phyloP scores from a whole-genome alignment of 2,329 filamentous ascomycete species.

The Hirsutella minnesotensis region DNA sequence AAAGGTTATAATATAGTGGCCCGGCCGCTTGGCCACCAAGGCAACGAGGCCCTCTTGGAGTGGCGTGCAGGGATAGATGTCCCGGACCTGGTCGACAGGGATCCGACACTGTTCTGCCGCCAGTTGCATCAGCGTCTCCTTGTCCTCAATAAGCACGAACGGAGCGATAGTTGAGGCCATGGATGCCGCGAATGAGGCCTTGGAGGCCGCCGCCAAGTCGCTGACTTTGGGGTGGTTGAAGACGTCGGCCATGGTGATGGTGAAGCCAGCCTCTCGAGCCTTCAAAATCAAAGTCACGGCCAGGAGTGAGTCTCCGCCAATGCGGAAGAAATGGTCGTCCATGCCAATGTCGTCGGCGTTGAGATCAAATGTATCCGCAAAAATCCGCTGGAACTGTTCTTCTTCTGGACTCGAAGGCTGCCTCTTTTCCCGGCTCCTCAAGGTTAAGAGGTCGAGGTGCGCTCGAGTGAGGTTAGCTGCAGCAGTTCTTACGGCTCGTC shows the following conservation, averaged over 20 bases:
- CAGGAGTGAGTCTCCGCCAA: background rate
- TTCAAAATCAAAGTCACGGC: background rate
- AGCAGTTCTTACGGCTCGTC: too few relatives aligned
- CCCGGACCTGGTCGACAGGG: background rate
- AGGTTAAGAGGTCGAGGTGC: too few relatives aligned
- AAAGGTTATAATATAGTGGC: conserved; percentile 39
- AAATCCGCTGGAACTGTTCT: background rate
- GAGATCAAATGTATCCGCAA: background rate
- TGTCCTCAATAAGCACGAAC: background rate
- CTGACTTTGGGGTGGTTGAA: too few relatives aligned
- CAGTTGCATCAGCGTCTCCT: background rate
- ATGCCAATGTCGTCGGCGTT: too few relatives aligned
- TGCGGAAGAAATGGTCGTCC: background rate
- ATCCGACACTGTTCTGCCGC: background rate
- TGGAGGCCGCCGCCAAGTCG: background rate
- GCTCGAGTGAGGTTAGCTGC: too few relatives aligned
- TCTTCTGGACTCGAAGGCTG: too few relatives aligned
- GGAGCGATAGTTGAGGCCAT: background rate
- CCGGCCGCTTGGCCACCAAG: conserved; percentile 35
- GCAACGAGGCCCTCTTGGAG: conserved; percentile 27
- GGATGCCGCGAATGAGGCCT: background rate
- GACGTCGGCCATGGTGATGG: background rate
- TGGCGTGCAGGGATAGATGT: background rate
- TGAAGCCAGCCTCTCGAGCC: background rate
- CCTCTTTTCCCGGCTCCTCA: too few relatives aligned